These are phyloP conservation scores for Rubia balearica DNA, from an alignment of 305 asterid species.

Conservation along the genomic window DNA sequence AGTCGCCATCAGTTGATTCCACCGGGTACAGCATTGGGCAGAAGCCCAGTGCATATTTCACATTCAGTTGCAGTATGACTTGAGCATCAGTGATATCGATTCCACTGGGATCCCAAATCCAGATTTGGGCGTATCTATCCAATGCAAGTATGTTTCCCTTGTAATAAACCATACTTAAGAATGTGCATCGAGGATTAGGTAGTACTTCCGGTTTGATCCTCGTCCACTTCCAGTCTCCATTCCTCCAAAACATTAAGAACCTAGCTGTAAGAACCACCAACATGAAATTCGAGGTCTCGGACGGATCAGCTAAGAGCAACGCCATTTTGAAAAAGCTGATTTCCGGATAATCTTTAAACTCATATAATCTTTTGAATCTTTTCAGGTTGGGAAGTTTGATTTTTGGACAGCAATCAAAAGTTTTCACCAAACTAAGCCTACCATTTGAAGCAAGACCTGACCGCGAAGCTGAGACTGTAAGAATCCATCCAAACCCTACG, in stretches of 20 bases:
- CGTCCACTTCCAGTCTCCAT: background rate
- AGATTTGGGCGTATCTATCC: background rate
- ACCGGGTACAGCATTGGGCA: background rate
- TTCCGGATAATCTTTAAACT: background rate
- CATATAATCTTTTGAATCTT: background rate
- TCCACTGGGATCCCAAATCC: background rate
- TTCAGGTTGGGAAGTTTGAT: slow-evolving; percentile 3
- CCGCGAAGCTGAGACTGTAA: background rate
- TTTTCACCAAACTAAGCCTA: slow-evolving; percentile 5
- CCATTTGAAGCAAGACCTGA: background rate
- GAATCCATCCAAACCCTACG: slow-evolving; percentile 2
- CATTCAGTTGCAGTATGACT: background rate
- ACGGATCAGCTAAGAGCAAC: slow-evolving; percentile 6
- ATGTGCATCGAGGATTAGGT: background rate
- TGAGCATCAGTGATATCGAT: background rate
- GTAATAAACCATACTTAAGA: background rate
- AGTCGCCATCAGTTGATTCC: slow-evolving; percentile 1
- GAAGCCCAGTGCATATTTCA: background rate
- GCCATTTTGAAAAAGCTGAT: background rate
- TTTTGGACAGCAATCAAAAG: background rate
- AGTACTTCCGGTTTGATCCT: background rate
- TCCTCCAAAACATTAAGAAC: background rate
- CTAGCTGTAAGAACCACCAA: background rate
- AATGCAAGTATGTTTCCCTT: background rate
- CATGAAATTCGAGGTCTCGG: background rate